These are phyloP conservation scores for Penicillium subrubescens DNA, from an alignment of 495 filamentous ascomycete species.

Conservation along the genomic window DNA sequence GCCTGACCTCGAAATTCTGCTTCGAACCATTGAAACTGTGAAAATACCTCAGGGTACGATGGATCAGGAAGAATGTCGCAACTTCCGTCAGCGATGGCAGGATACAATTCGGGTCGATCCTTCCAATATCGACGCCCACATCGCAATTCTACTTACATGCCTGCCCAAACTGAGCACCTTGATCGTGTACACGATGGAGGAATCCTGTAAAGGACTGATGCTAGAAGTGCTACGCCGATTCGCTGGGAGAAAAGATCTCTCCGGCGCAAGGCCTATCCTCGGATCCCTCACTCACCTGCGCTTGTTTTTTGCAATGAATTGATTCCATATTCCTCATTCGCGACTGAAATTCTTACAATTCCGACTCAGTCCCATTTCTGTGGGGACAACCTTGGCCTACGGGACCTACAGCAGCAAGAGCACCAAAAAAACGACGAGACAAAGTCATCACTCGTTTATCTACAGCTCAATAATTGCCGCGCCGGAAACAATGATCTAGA, in stretches of 20 bases:
- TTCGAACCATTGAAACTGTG: neutral
- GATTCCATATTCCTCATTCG: too few species aligned
- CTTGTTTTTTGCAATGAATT: neutral
- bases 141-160: neutral
- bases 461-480: neutral
- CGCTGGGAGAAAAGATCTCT: neutral
- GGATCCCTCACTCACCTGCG: neutral
- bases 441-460: neutral
- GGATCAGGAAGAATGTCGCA: neutral
- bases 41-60: neutral
- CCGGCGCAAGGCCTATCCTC: neutral
- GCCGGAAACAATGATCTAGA: neutral
- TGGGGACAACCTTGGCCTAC: neutral
- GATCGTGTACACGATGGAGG: neutral
- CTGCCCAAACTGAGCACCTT: neutral
- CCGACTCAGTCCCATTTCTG: neutral
- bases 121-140: neutral
- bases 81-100: neutral
- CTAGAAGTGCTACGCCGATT: neutral
- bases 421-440: neutral
- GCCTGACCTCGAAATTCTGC: neutral
- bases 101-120: neutral
- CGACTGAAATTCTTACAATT: neutral
- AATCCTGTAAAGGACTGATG: neutral
- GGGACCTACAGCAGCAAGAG: neutral